Evolutionary conservation across 495 filamentous ascomycete genomes (phyloP), one percentile per base, ranked within the genome.

Genomic region (Trichocladium antarcticum): DNA sequence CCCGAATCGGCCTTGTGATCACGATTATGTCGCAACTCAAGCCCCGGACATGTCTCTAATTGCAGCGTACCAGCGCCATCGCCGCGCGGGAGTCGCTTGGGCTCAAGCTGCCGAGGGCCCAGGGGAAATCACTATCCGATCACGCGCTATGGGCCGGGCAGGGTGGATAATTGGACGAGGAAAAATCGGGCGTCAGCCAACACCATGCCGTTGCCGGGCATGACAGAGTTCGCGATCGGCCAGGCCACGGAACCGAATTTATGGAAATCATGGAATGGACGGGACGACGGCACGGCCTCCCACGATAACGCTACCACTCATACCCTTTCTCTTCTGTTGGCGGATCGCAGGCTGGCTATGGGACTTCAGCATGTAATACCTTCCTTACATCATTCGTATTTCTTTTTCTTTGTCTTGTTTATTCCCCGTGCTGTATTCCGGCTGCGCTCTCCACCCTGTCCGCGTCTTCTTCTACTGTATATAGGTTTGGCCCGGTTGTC

Each of bases 291-390:
- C 52, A 57, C 43, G 56, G 57, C 60, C 63, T 56, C 64, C 57
- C 65, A 66, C 70, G 70, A 71, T 69, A 62, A 66, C 59, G 68
- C 69, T 64, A 64, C 58, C 24, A 63, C 62, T 63, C 59, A 67
- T 65, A 57, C 66, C 58, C 53, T 53, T 55, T 51, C 57, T 58
- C 51, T 49, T 59, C 51, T 54, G 51, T 49, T 47, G 49, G 57
- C 54, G 54, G 53, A 54, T 63, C 47, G 48, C 51, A 45, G 49
- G 54, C 51, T 42, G 50, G 51, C 53, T 55, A 44, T 35, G 56
- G 49, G 60, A 56, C 66, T 66, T 68, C 65, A 68, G 65, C 70
- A 65, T 72, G 66, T 73, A 73, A 70, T 73, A 70, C 62, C 66
- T 69, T 50, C 57, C 60, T 61, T 62, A 32, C 39, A 56, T 53